Evolutionary conservation across 192 early-diverging fungal species (phyloP), one percentile per base, ranked within the genome.

Genomic region (Obelidium mucronatum): DNA sequence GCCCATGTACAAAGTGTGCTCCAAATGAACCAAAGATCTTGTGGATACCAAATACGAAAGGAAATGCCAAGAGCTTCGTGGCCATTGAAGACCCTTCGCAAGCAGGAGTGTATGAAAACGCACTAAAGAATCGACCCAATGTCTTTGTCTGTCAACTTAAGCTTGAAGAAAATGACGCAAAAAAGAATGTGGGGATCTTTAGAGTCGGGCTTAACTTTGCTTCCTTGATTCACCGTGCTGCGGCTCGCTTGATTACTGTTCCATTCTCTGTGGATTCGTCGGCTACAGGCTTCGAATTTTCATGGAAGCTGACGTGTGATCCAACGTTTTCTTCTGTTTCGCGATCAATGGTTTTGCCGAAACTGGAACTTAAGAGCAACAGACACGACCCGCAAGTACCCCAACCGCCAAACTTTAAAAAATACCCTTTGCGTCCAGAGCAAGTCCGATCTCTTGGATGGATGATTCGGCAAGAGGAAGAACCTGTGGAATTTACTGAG

Each of bases 401-500:
- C 26, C 84, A 85, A 60, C 84, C 84, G 15, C 84, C 84, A 4
- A 55, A 76, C 51, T 85, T 85, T 56, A 67, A 58, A 70, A 78
- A 77, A 53, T 75, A 65, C 40, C 69, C 69, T 6, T 64, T 85
- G 36, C 73, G 84, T 2, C 79, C 79, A 22, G 84, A 85, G 61
- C 84, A 85, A 60, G 39, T 82, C n/a, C 73, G 84, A 5, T 85
- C 84, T 3, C 62, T 85, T 30, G 68, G 56, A 17, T 85, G 84
- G 84, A 85, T 85, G 84, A 37, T 83, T 1, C 30, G 28, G 11
- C 84, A 83, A 64, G 84, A 85, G 54, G 56, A 67, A n/a, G 39
- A 74, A 8, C 60, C 72, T 30, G 67, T 30, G 5, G 34, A 2
- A 35, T 85, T 83, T 60, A 54, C 71, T 11, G 84, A 85, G 56